Percentiles rank a stretch among this genome's conserved stretches.
Evolutionary conservation across 345 rosid genomes (phyloP).

Genomic region (Raphanus sativus): DNA sequence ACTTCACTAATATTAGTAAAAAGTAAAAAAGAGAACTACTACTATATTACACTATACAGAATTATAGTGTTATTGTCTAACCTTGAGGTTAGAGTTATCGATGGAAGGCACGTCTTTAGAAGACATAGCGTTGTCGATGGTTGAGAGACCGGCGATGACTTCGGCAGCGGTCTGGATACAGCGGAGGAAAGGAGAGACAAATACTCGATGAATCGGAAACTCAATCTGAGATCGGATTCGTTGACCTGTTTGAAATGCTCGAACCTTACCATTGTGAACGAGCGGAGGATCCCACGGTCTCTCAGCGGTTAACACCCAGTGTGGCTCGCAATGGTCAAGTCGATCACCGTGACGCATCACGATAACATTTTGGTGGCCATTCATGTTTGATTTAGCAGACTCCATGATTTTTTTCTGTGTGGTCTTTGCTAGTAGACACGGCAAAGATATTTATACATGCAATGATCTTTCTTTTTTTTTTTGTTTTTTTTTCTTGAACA

Average conservation of each 20-base stretch:
- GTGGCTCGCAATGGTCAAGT: constrained; percentile 50
- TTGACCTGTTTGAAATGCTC: constrained; percentile 58
- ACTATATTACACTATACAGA: not conserved
- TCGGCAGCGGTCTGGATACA: constrained; percentile 74
- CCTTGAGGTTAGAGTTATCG: constrained; percentile 66
- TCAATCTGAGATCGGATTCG: constrained; percentile 40
- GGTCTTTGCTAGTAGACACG: not conserved
- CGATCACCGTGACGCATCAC: constrained; percentile 96
- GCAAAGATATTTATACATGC: not conserved
- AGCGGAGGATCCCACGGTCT: constrained; percentile 86
- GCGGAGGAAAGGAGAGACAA: constrained; percentile 85
- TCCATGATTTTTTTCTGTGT: constrained; percentile 18
- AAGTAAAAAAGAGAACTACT: not conserved
- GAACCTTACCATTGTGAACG: constrained; percentile 39
- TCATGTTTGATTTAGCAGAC: not conserved
- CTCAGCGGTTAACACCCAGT: constrained; percentile 53
- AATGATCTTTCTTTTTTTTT: not conserved
- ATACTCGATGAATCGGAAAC: constrained; percentile 70
- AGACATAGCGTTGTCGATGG: constrained; percentile 35
- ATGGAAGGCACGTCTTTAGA: constrained; percentile 29
- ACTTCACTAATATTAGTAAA: not conserved
- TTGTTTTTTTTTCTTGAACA: not conserved
- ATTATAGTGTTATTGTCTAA: constrained; percentile 11
- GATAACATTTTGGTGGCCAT: constrained; percentile 54
- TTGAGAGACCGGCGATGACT: constrained; percentile 52